Base-by-base conservation (phyloP, 306 rosid species). In the Erythrophleum fordii region DNA sequence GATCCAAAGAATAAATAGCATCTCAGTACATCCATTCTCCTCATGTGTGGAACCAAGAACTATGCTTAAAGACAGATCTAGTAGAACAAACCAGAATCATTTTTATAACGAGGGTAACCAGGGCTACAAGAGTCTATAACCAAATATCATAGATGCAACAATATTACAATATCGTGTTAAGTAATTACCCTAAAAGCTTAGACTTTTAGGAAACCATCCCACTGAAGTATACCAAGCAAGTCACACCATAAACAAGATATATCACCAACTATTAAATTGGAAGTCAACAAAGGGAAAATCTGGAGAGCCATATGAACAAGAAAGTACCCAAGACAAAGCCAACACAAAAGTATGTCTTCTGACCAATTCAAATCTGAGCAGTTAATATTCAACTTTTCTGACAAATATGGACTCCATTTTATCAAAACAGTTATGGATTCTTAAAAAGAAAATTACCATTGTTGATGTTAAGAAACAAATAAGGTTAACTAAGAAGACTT, bases 41-140 rank as follows among this genome's bases (percentile, higher is more conserved):
- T 35, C 29, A 76, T 46, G 31, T 14, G 29, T 44, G 69, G 80
- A 82, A 49, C 75, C 78, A 66, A 81, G 59, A 77, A 35, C 75
- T 46, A n/a, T 48, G 58, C 39, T 28, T 20, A 3, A 77, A 66
- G 77, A 23, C 55, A 77, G 73, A 77, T 26, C 22, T 44, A 46
- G 55, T 28, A 28, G 60, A 60, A 26, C 22, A 69, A 52, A 23
- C n/a, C 60, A 26, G 37, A 25, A 29, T 49, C 44, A 75, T 75
- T 62, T 42, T 14, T 39, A 23, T 23, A 22, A 70, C 71, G 72
- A 25, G 45, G 69, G 0, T 35, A 75, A 60, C 18, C 78, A 76
- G 20, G 70, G 45, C 46, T 39, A 12, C 60, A 3, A 35, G 59
- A 66, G 46, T 68, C 35, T 68, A 79, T 41, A 67, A 74, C 76